These are phyloP conservation scores for Sarocladiaceae sp. DNA, from an alignment of 2,329 filamentous ascomycete genomes.

Conservation along the genomic window DNA sequence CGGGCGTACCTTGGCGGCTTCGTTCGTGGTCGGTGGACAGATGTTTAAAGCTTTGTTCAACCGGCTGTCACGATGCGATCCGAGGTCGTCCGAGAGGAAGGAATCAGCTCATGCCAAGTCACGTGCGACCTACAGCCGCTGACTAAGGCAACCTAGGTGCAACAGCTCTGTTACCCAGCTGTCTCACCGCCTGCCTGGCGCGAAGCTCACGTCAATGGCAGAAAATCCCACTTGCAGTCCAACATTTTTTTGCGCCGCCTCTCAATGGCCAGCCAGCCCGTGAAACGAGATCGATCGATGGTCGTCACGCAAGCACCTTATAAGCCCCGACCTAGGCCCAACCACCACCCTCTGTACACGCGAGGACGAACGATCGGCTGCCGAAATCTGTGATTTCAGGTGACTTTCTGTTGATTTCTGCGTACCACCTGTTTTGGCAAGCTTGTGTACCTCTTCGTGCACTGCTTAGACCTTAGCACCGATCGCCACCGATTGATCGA, in stretches of 20 bases:
- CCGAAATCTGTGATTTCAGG: background rate
- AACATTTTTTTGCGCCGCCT: conserved; percentile 9
- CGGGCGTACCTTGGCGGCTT: conserved; percentile 14
- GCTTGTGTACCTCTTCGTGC: too few species aligned
- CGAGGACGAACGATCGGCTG: background rate
- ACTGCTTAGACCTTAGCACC: too few species aligned
- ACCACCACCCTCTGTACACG: background rate
- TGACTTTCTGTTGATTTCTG: background rate
- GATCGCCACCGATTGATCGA: too few species aligned
- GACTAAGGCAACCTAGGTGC: background rate
- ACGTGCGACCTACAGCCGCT: background rate
- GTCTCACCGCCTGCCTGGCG: conserved; percentile 1
- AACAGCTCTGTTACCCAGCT: too few species aligned
- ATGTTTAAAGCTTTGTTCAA: conserved; percentile 19
- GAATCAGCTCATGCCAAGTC: conserved; percentile 9
- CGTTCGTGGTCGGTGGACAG: conserved; percentile 15
- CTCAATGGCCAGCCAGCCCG: conserved; percentile 1
- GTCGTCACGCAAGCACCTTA: background rate
- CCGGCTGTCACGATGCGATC: conserved; percentile 20
- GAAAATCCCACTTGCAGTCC: conserved; percentile 6
- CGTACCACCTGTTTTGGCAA: too few species aligned
- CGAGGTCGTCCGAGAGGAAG: conserved; percentile 16
- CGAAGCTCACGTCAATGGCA: conserved; percentile 2
- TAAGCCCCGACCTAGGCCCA: background rate
- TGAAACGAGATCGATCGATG: conserved; percentile 7